Base-by-base conservation (phyloP, 805 yeast species). In the Lachancea mirantina region DNA sequence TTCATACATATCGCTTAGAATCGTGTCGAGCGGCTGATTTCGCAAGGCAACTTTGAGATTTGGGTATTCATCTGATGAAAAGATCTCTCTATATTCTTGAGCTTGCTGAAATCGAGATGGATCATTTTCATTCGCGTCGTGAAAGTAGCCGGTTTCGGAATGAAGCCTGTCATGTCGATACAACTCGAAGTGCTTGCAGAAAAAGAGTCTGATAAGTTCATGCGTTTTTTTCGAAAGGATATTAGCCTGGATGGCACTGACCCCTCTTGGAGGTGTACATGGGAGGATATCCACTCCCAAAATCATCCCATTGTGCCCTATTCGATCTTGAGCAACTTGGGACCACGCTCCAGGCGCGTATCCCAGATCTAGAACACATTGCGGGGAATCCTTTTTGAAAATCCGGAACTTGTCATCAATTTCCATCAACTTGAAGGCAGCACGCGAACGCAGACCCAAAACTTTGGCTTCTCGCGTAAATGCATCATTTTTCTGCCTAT, bases 271-370 rank as follows among this genome's bases (percentile, higher is more conserved):
- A 0, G 96, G 96, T 11, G 70, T 67, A 32, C 78, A 72, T 6
- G 84, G 80, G 14, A 89, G 64, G 20, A 92, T 66, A 58, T 92
- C 96, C 8, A 87, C 83, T 4, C 96, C 96, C 8, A 85, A 51
- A 3, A 85, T 74, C 14, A 67, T 61, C 1, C 85, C 79, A 2
- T 60, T 50, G 1, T 68, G 67, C 13, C 55, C 49, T 1, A 76
- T 67, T 35, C 70, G 55, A 33, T 72, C 72, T 6, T 70, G 59
- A 0, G 89, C 88, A 1, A 84, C 88, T 52, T 85, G 95, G 6
- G 89, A 74, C 96, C 96, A 85, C 3, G 95, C 87, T 0, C 96
- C 96, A 0, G 96, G 96, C 0, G 95, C 94, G 55, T 76, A 87
- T 0, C 96, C 95, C 28, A 92, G 61, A 61, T 92, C 98, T 4